Percentiles rank a stretch among this genome's conserved stretches.
Evolutionary conservation across 441 rosid species (phyloP).

Genomic region (Codiaeum variegatum): DNA sequence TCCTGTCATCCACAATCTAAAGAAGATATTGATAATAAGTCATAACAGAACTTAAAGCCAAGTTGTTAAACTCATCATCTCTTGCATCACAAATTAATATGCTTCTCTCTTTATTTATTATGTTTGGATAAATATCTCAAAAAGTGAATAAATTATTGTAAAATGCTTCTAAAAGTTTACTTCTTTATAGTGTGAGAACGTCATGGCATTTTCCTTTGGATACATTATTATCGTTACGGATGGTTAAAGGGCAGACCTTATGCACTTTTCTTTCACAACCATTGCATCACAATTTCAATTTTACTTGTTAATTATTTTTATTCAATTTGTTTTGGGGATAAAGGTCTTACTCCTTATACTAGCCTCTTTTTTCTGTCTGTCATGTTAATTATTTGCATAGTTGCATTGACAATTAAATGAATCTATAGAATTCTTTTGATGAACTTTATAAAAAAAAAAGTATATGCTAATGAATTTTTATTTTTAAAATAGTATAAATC

Average conservation of each 20-base stretch:
- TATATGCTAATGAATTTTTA: too few relatives aligned
- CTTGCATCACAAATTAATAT: neutral
- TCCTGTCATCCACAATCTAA: slow-evolving; percentile 20
- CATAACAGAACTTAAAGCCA: neutral
- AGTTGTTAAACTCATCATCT: slow-evolving; percentile 15
- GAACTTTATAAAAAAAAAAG: too few relatives aligned
- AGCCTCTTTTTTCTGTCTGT: too few relatives aligned
- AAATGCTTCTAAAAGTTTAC: neutral
- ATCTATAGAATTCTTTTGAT: too few relatives aligned
- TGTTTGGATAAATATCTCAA: neutral
- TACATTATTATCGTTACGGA: neutral
- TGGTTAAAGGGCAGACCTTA: neutral
- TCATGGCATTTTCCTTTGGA: slow-evolving; percentile 11
- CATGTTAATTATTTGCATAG: too few relatives aligned
- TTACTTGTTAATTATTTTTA: neutral
- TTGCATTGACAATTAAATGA: too few relatives aligned
- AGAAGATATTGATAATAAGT: slow-evolving; percentile 3
- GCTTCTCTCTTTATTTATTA: neutral
- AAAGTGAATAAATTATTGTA: slow-evolving; percentile 9
- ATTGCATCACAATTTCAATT: neutral
- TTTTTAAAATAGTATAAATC: too few relatives aligned
- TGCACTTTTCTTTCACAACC: neutral
- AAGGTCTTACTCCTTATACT: too few relatives aligned
- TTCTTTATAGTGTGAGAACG: slow-evolving; percentile 8
- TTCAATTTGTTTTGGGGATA: neutral